Percentiles rank a stretch among this genome's conserved stretches.
Conservation (phyloP, 2,329 filamentous ascomycete genomes). For the Sclerotinia minor region DNA sequence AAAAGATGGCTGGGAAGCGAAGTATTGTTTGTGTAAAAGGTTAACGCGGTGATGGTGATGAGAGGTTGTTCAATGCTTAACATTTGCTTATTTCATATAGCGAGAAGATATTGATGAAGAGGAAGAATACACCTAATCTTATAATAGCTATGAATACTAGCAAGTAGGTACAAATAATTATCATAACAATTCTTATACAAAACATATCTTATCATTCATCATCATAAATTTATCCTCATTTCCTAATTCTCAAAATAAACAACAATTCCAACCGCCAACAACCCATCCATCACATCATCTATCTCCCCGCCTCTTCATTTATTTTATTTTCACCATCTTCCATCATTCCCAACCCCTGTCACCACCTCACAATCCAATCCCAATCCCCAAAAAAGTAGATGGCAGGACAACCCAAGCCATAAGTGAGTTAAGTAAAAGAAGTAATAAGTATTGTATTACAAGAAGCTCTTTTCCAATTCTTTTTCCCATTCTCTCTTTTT, state of each 20-base stretch:
- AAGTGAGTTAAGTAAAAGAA: background rate
- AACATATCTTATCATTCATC: too few relatives aligned
- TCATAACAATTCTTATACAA: too few relatives aligned
- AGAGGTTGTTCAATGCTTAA: too few relatives aligned
- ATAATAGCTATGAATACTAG: too few relatives aligned
- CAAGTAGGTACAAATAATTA: too few relatives aligned
- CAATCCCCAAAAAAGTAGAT: conserved; percentile 25
- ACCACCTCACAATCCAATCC: background rate
- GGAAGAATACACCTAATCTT: too few relatives aligned
- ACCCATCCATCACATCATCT: too few relatives aligned
- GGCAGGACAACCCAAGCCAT: conserved; percentile 28
- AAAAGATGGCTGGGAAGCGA: background rate
- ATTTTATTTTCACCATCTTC: background rate
- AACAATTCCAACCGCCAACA: background rate
- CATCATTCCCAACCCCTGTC: conserved; percentile 2
- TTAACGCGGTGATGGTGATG: background rate
- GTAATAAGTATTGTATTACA: conserved; percentile 23
- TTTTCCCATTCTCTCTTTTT: background rate
- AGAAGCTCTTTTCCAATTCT: conserved; percentile 2
- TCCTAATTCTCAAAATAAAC: background rate
- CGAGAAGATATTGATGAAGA: too few relatives aligned
- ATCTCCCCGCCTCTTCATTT: conserved; percentile 11
- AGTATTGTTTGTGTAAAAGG: background rate
- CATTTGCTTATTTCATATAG: too few relatives aligned
- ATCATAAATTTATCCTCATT: too few relatives aligned